Evolutionary conservation across 495 filamentous ascomycete genomes (phyloP).

Genomic region (Daldinia caldariorum): DNA sequence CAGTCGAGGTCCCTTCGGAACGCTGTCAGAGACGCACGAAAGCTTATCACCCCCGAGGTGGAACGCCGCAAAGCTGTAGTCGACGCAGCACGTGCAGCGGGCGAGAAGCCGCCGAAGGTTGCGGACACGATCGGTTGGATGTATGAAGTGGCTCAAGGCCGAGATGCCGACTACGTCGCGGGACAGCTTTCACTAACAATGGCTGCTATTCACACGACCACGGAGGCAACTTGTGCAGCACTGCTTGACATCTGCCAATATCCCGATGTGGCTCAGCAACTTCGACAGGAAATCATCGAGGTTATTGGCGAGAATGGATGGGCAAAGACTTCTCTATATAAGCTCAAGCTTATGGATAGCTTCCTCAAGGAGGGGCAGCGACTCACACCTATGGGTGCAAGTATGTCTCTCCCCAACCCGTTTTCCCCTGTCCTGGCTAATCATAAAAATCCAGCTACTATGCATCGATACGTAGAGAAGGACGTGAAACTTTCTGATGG

Average conservation of each 20-base stretch:
- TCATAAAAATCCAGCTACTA: conserved; percentile 46
- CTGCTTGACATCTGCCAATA: conserved; percentile 54
- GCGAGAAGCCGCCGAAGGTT: conserved; percentile 46
- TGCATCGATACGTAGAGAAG: conserved; percentile 55
- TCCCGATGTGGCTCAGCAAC: conserved; percentile 50
- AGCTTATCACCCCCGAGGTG: conserved; percentile 51
- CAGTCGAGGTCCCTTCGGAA: conserved; percentile 41
- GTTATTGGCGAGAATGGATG: conserved; percentile 52
- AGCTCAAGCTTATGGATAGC: conserved; percentile 63
- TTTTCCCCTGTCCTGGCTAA: conserved; percentile 25
- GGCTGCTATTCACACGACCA: conserved; percentile 53
- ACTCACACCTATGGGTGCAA: conserved; percentile 45
- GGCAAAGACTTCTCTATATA: conserved; percentile 60
- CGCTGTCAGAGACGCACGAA: conserved; percentile 46
- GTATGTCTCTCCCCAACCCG: conserved; percentile 43
- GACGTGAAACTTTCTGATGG: conserved; percentile 58
- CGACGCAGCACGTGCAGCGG: conserved; percentile 42
- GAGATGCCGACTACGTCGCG: conserved; percentile 44
- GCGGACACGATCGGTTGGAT: conserved; percentile 52
- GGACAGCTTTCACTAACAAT: conserved; percentile 47
- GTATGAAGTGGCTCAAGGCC: conserved; percentile 44
- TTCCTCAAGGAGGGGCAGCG: conserved; percentile 58
- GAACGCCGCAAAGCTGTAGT: conserved; percentile 42
- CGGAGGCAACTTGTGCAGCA: conserved; percentile 49
- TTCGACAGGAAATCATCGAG: conserved; percentile 54